Percentiles rank a stretch among this genome's conserved stretches.
These are phyloP conservation scores for Naganishia liquefaciens DNA, from an alignment of 1,284 basidiomycete species.

Conservation along the genomic window DNA sequence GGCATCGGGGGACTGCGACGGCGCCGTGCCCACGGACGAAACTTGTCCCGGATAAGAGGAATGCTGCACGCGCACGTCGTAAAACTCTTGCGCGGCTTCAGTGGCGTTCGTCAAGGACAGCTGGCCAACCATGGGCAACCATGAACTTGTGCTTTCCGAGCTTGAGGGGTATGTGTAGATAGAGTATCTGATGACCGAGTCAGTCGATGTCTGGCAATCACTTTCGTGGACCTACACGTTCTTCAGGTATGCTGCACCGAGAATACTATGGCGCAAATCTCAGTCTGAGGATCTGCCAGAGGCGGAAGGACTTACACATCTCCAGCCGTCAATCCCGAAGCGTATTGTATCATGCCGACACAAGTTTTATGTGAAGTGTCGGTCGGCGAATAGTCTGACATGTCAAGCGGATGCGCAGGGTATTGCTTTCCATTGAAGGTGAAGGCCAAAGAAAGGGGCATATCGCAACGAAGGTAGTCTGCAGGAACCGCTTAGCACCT, in stretches of 20 bases:
- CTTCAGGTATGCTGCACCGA: constrained; percentile 51
- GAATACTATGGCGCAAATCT: constrained; percentile 37
- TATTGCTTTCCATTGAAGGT: constrained; percentile 43
- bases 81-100: constrained; percentile 49
- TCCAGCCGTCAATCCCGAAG: constrained; percentile 39
- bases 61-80: constrained; percentile 47
- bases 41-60: constrained; percentile 26
- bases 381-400: constrained; percentile 46
- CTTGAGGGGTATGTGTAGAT: constrained; percentile 51
- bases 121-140: constrained; percentile 51
- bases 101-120: constrained; percentile 48
- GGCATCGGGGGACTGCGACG: constrained; percentile 2
- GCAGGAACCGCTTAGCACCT: not conserved
- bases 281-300: not conserved
- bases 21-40: constrained; percentile 4
- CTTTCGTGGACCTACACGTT: constrained; percentile 40
- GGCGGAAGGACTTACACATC: constrained; percentile 42
- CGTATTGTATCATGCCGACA: constrained; percentile 51
- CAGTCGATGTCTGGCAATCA: not conserved
- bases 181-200: constrained; percentile 39
- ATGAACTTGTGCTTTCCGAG: constrained; percentile 37
- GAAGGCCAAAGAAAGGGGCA: constrained; percentile 47
- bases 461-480: constrained; percentile 52
- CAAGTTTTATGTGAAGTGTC: constrained; percentile 45
- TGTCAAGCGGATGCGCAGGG: constrained; percentile 52